These are phyloP conservation scores for Rhododendron simsii DNA, from an alignment of 148 eudicot species.

Conservation along the genomic window DNA sequence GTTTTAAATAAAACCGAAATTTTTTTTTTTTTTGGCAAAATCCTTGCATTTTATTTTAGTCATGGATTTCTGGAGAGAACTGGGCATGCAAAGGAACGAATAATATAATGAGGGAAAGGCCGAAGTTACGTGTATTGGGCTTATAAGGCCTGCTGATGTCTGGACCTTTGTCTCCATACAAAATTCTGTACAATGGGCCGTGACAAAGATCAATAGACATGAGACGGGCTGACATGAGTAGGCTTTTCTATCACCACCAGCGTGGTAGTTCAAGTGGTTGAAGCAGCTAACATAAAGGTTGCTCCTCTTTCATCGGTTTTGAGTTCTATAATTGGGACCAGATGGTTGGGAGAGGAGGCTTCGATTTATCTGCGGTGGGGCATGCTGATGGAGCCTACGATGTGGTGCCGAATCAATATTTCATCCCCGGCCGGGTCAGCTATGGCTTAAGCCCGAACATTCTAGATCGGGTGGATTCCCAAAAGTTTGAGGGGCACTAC, in stretches of 20 bases:
- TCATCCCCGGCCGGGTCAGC: fast-evolving
- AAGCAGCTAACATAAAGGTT: neutral
- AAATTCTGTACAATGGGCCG: no score
- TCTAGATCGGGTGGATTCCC: neutral
- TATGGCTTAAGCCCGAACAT: neutral
- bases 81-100: neutral
- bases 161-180: neutral
- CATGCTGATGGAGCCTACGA: neutral
- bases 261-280: neutral
- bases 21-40: neutral
- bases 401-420: no score
- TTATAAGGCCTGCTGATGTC: neutral
- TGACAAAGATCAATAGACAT: neutral
- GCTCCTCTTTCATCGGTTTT: neutral
- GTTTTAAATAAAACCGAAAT: no score
- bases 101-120: neutral
- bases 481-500: neutral
- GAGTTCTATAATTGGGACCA: neutral
- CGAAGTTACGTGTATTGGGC: neutral
- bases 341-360: neutral
- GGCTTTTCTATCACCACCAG: neutral
- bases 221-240: neutral
- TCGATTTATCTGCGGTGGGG: neutral
- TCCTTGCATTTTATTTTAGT: neutral
- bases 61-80: neutral